Conservation (phyloP, 2,329 filamentous ascomycete genomes). For the Canariomyces notabilis region DNA sequence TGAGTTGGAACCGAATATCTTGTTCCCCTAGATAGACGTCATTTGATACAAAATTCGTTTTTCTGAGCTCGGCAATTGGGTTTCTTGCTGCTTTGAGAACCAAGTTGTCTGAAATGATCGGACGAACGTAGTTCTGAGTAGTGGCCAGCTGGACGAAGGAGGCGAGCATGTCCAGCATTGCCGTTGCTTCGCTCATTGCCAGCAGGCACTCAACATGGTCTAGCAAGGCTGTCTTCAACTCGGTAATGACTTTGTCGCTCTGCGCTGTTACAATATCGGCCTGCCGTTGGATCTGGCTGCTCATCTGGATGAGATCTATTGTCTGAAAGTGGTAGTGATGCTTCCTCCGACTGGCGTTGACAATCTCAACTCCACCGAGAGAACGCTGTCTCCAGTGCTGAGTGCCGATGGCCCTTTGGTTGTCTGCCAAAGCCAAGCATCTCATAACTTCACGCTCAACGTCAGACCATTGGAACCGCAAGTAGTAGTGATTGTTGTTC, state of each 20-base stretch:
- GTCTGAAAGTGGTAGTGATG: conserved; percentile 85
- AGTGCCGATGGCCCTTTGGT: neutral
- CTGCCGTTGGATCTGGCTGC: conserved; percentile 69
- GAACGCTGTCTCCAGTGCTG: conserved; percentile 1
- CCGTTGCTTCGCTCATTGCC: conserved; percentile 78
- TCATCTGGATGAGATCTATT: conserved; percentile 75
- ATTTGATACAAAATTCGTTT: conserved; percentile 73
- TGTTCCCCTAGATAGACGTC: conserved; percentile 81
- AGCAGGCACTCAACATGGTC: conserved; percentile 69
- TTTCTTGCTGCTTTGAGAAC: conserved; percentile 72
- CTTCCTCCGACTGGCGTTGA: conserved; percentile 70
- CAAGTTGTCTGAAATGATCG: conserved; percentile 62
- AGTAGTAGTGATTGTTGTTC: conserved; percentile 30
- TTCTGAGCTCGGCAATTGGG: conserved; percentile 64
- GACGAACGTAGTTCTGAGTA: conserved; percentile 53
- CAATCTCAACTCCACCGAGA: conserved; percentile 47
- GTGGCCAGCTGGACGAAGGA: conserved; percentile 72
- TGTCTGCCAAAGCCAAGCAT: conserved; percentile 47
- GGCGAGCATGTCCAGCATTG: conserved; percentile 78
- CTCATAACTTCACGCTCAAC: conserved; percentile 15
- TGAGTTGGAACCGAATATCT: conserved; percentile 69
- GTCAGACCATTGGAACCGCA: conserved; percentile 53
- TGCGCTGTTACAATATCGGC: conserved; percentile 79
- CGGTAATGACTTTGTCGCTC: conserved; percentile 71
- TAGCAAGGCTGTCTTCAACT: conserved; percentile 68